These are phyloP conservation scores for Hypoxylon sp. DNA, from an alignment of 2,329 filamentous ascomycete species.

Conservation along the genomic window DNA sequence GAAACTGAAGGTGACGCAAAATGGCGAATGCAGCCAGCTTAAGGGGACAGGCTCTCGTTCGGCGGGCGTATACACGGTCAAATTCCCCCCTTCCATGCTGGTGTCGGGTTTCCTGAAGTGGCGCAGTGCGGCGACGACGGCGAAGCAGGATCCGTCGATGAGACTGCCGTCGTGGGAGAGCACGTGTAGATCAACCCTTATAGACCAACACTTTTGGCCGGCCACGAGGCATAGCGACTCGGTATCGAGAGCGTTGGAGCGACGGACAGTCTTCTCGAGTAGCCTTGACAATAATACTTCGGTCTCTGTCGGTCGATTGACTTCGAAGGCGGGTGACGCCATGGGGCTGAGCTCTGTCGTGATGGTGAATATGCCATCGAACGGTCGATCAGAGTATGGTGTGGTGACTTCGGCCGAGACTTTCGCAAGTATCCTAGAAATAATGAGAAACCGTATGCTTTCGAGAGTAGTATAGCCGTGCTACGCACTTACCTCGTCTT, in stretches of 20 bases:
- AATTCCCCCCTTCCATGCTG: conserved; percentile 80
- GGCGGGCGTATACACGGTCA: conserved; percentile 83
- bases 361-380: conserved; percentile 95
- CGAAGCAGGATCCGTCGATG: conserved; percentile 84
- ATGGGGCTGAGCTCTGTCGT: conserved; percentile 90
- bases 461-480: conserved; percentile 6
- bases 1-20: conserved; percentile 90
- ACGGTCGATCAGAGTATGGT: conserved; percentile 86
- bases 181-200: conserved; percentile 91
- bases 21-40: conserved; percentile 89
- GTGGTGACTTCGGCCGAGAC: conserved; percentile 88
- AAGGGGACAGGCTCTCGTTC: conserved; percentile 91
- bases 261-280: conserved; percentile 92
- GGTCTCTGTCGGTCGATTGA: conserved; percentile 80
- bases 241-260: conserved; percentile 90
- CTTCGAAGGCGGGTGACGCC: conserved; percentile 88
- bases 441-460: conserved; percentile 27
- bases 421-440: conserved; percentile 76
- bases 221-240: conserved; percentile 95
- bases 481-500: conserved; percentile 76
- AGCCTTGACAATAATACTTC: conserved; percentile 87
- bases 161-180: conserved; percentile 91
- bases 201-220: conserved; percentile 87
- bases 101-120: conserved; percentile 94
- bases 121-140: conserved; percentile 84